Conservation (phyloP, 495 filamentous ascomycete species). For the Neurospora sp. region DNA sequence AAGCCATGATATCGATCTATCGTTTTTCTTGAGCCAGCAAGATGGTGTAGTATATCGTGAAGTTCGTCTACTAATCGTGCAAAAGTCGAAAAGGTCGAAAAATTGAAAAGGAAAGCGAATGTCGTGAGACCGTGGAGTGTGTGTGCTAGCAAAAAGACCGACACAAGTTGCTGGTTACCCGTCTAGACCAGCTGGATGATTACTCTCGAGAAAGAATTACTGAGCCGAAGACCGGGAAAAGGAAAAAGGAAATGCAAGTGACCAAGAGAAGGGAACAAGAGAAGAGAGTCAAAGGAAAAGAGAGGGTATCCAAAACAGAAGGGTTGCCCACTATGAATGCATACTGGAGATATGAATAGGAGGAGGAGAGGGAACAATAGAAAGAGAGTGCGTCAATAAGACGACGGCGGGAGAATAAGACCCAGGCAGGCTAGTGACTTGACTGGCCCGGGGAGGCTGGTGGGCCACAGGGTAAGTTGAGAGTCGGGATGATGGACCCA, state of each 20-base stretch:
- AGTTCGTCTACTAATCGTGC: background rate
- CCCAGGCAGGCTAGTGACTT: background rate
- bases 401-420: constrained; percentile 5
- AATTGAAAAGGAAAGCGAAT: background rate
- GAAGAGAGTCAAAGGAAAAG: background rate
- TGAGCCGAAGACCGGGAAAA: constrained; percentile 7
- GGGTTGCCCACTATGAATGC: constrained; percentile 7
- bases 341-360: constrained; percentile 7
- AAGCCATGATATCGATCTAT: constrained; percentile 10
- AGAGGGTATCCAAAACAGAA: constrained; percentile 2
- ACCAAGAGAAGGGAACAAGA: background rate
- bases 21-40: constrained; percentile 3
- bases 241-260: constrained; percentile 2
- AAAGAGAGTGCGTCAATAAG: background rate
- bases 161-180: constrained; percentile 1
- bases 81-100: background rate
- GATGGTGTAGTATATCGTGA: background rate
- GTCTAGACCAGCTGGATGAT: constrained; percentile 14
- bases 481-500: background rate
- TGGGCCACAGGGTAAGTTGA: background rate
- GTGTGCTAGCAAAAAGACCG: background rate
- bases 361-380: constrained; percentile 13
- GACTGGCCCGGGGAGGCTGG: constrained; percentile 3
- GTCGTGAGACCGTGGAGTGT: background rate
- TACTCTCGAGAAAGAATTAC: background rate